Conservation (phyloP, 495 filamentous ascomycete genomes). For the Podospora anserina region DNA sequence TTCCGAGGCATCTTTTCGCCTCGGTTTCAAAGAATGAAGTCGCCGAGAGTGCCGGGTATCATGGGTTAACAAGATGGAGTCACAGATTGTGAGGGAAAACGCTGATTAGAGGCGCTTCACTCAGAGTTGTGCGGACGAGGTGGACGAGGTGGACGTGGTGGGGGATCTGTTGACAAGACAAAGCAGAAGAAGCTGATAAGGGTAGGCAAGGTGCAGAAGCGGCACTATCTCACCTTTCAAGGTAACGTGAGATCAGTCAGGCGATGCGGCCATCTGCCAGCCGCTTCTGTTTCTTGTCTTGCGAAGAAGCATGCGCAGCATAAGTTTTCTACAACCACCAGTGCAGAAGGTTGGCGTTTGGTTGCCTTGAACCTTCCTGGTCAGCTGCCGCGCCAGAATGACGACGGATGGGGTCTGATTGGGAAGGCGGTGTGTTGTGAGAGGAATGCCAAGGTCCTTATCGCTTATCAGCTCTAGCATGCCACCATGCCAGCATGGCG, state of each 20-base stretch:
- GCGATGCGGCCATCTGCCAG: conserved; percentile 14
- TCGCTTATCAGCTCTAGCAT: neutral
- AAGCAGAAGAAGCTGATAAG: neutral
- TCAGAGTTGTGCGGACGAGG: neutral
- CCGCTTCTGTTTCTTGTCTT: neutral
- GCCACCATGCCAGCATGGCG: conserved; percentile 2
- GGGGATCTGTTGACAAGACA: neutral
- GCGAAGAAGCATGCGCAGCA: conserved; percentile 7
- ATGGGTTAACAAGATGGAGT: neutral
- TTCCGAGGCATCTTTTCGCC: conserved; percentile 63
- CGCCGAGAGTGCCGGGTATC: conserved; percentile 1
- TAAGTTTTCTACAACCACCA: neutral
- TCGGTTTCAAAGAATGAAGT: conserved; percentile 5
- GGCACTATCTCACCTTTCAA: neutral
- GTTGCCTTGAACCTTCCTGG: conserved; percentile 4
- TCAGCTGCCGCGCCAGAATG: conserved; percentile 19
- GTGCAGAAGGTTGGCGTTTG: neutral
- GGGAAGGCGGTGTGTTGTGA: conserved; percentile 22
- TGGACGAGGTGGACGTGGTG: neutral
- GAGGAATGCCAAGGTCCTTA: conserved; percentile 11
- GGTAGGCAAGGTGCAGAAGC: neutral
- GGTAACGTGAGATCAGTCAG: conserved; percentile 9
- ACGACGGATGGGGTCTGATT: conserved; percentile 19
- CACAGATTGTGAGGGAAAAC: neutral
- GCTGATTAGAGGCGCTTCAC: neutral